Base-by-base conservation (phyloP, 2,329 filamentous ascomycete genomes). In the Trichophyton simii region DNA sequence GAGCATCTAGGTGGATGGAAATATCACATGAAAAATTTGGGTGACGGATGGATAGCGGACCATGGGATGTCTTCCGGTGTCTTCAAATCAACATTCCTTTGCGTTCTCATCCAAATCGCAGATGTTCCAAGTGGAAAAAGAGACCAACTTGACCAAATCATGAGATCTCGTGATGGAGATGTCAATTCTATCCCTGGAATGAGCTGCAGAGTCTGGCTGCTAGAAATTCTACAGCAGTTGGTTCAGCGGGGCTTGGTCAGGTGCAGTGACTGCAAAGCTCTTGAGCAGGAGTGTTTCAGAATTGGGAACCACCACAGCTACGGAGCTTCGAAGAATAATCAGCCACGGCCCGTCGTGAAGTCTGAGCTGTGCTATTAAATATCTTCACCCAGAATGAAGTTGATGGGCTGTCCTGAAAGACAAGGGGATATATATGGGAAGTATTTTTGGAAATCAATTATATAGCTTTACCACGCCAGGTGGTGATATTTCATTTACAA, bases 131-230 rank as follows among this genome's bases (percentile, higher is more conserved):
- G 61, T 2, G 58, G 22, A 18, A 57, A 61, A 28, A 58, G 63
- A 28, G 57, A 8, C 20, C 36, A 36, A 20, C 57, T 71, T 15
- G 67, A 69, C 48, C 61, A 65, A 18, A 64, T 66, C 44, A 67
- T 69, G 64, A 63, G 63, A 59, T 62, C 63, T 3, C 63, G 60
- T 46, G 68, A 70, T 59, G 55, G 55, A 2, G 58, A 66, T 20
- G 18, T 69, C 55, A 69, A 68, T 57, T 60, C 58, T 9, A 69
- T 70, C 54, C 67, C 66, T 6, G 64, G 64, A 15, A 52, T 71
- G 15, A 67, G 62, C 3, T 70, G 68, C 48, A 65, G 66, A 8
- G 66, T 69, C 6, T 70, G 67, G 69, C 2, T 69, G 1, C 3
- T 68, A 48, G 48, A 15, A 3, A 66, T 69, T 25, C 22, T 67